Percentiles rank a stretch among this genome's conserved stretches.
phyloP scores from a whole-genome alignment of 345 rosid genomes.

The Salix viminalis region DNA sequence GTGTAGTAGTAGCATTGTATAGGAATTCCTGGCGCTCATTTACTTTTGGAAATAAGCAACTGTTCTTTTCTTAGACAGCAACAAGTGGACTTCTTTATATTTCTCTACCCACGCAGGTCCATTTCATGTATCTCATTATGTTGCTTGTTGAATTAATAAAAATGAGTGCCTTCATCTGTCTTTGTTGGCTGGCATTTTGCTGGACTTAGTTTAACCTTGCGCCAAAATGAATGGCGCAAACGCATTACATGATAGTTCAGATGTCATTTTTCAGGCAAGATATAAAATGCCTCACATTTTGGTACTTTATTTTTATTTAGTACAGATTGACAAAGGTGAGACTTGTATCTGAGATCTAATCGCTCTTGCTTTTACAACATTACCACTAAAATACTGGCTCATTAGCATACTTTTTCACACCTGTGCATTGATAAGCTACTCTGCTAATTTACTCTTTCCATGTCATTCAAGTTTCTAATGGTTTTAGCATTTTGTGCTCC shows the following conservation, averaged over 20 bases:
- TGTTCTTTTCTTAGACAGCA: constrained; percentile 4
- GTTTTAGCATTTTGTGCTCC: background rate
- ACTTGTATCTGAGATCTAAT: background rate
- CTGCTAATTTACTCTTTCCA: background rate
- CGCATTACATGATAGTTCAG: background rate
- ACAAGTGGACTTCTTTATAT: background rate
- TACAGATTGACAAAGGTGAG: background rate
- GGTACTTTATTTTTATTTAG: background rate
- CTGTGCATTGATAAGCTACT: background rate
- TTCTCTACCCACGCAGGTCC: background rate
- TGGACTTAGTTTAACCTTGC: background rate
- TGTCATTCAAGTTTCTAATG: background rate
- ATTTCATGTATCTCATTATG: background rate
- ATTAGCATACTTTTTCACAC: background rate
- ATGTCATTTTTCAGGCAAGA: background rate
- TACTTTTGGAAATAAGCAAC: constrained; percentile 9
- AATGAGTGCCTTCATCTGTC: background rate
- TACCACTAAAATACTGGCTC: background rate
- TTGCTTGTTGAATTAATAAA: background rate
- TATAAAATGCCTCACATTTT: background rate
- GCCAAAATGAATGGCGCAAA: background rate
- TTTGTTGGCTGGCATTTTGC: background rate
- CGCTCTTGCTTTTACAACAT: background rate
- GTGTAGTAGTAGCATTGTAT: constrained; percentile 23
- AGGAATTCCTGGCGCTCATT: constrained; percentile 12